Base-by-base conservation (phyloP, 352 stramenopile species). In the Pythium rishiriense region DNA sequence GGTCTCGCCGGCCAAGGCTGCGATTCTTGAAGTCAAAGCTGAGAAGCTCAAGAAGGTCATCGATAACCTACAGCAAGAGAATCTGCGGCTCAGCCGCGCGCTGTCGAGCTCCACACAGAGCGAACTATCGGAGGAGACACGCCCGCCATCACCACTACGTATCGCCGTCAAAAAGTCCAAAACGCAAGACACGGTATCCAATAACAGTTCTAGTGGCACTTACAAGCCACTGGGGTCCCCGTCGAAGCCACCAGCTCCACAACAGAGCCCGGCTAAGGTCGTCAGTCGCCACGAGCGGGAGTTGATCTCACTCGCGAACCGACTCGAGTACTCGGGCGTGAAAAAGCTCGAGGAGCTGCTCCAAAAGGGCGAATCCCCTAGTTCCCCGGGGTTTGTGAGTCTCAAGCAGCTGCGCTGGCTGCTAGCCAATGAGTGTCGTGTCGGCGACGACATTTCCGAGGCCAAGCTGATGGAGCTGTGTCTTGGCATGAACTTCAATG, bases 401-500 rank as follows among this genome's bases (percentile, higher is more conserved):
- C 68, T 88, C 43, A 81, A 82, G 53, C 68, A 88, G 22, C 52
- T 90, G 19, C 70, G 69, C 6, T 85, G 64, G 62, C 43, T 83
- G 11, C 60, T 90, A 14, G 48, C 31, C 0, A 70, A 87, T 29
- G 64, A 70, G 26, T 68, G 61, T 26, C 42, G 68, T 1, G 74
- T 85, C 15, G 33, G 71, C 1, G 25, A 84, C 3, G 50, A 75
- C 0, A 55, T 81, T 12, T 69, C 50, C 19, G 75, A 88, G 47
- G 57, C 56, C 0, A 51, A 64, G 17, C 60, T 90, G 12, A 76
- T 87, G 46, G 77, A 90, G 43, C 66, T 83, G 0, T 90, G 81
- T 54, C 59, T 90, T 29, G 81, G 81, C 9, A 79, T 90, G 66
- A 87, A 75, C 19, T 87, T 88, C 22, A 80, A 87, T 47, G 42